Evolutionary conservation across 345 rosid species (phyloP), one percentile per base, ranked within the genome.

Genomic region (Pistacia integerrima): DNA sequence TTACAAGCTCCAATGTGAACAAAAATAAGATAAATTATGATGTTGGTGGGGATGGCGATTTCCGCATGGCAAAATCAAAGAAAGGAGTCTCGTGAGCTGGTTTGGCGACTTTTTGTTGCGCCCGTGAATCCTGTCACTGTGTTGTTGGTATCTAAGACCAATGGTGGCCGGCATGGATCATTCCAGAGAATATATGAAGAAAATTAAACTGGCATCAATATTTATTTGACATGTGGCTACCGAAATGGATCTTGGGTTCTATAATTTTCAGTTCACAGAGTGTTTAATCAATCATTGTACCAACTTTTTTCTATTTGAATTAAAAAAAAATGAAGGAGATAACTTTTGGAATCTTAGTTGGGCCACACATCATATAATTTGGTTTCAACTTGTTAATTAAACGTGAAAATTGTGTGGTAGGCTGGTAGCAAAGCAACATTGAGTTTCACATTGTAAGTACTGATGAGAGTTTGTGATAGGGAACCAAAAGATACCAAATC

Each of bases 71-170:
- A 16, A 25, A 5, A 4, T 58, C 4, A 7, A 72, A 36, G 46
- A 61, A 52, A 22, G 70, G 52, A 8, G 4, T 80, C 88, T 70
- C 88, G 85, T 85, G 85, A 85, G 41, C 58, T 18, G 17, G 62
- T 60, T n/a, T 41, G 1, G 9, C 8, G 46, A 41, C 46, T 41
- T 41, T 5, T 56, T 69, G 78, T 73, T 70, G 59, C 36, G 59
- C 84, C 88, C 88, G 88, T 85, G 86, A 85, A 69, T 74, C 48
- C 58, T 64, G 25, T 25, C 25, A 25, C 25, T 25, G 0, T 67
- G 14, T 72, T 78, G 85, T 78, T 69, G 67, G 75, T 78, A 69
- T 82, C 70, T 4, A 16, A 3, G 57, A 16, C 70, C 69, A 55
- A 35, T 48, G 57, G 66, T 14, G 36, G 64, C 61, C 25, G n/a